Base-by-base conservation (phyloP, 1,139 yeast genomes). In the Hyphopichia khmerensis region DNA sequence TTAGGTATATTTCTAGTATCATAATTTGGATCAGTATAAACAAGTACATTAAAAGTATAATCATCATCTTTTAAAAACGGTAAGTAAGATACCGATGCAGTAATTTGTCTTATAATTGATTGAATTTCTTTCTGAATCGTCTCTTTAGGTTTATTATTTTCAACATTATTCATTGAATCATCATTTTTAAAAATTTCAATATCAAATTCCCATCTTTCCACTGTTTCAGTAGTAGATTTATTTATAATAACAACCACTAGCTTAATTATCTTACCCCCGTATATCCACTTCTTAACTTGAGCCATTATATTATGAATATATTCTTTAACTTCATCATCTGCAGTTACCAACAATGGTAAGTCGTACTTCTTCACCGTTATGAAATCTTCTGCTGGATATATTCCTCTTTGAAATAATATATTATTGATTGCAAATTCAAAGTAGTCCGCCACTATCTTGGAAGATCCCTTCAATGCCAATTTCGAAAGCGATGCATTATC, bases 351-450 rank as follows among this genome's bases (percentile, higher is more conserved):
- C 63, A 91, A 66, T 44, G 87, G 87, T 42, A 91, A 63, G 35
- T 89, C 96, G 62, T 89, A 91, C 60, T 89, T 89, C 51, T 80
- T 77, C 3, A 88, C 91, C 0, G 85, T 75, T 46, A 79, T 79
- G 62, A 91, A 91, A 59, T 89, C 96, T 52, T 88, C 96, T 2
- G 88, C 76, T 0, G 96, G 96, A 56, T 91, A 91, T 33, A 91
- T 84, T 0, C 96, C 96, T 42, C 98, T 69, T 60, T 91, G 98
- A 62, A 86, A 91, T 6, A 91, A 74, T 29, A 91, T 87, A 46
- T 84, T 81, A 60, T 87, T 85, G 47, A 88, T 81, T 44, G 91
- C 81, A 58, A 80, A 88, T 55, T 87, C 86, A 57, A 90, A 90
- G 65, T 87, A 90, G 64, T 90, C 96, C 1, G 93, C 80, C 0